A percentile compares a stretch with the other conserved stretches of the same genome.
These are phyloP conservation scores for Hymenoscyphus salicellus DNA, from an alignment of 2,329 filamentous ascomycete species.

Conservation along the genomic window DNA sequence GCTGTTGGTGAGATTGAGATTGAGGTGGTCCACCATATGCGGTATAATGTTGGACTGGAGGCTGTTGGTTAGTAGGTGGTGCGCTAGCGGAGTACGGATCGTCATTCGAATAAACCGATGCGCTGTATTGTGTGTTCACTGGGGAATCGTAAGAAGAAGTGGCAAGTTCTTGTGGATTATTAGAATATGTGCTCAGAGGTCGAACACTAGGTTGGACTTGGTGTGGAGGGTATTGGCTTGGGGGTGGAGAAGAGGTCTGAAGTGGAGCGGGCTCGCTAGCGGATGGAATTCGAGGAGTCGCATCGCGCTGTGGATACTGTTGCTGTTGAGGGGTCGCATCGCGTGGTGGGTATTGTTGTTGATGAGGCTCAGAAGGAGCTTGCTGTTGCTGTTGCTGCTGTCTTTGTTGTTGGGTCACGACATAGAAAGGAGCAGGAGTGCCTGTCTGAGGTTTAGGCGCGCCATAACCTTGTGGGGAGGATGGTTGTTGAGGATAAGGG, in stretches of 20 bases:
- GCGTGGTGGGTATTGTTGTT: constrained; percentile 49
- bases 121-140: constrained; percentile 43
- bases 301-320: constrained; percentile 52
- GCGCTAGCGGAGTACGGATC: constrained; percentile 30
- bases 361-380: constrained; percentile 35
- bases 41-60: constrained; percentile 32
- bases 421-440: constrained; percentile 61
- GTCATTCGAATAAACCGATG: constrained; percentile 32
- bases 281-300: constrained; percentile 49
- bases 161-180: constrained; percentile 68
- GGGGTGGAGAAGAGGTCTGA: constrained; percentile 52
- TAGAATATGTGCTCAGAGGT: constrained; percentile 66
- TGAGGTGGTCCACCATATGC: constrained; percentile 31
- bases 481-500: constrained; percentile 47
- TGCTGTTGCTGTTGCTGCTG: constrained; percentile 31
- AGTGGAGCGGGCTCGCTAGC: constrained; percentile 47
- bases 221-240: constrained; percentile 46
- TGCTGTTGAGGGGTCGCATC: constrained; percentile 44
- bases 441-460: constrained; percentile 51
- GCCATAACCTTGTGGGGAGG: constrained; percentile 51
- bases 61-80: constrained; percentile 20
- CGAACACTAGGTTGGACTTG: constrained; percentile 46
- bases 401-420: constrained; percentile 42
- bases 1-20: constrained; percentile 21
- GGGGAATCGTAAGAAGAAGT: constrained; percentile 77